phyloP scores from a whole-genome alignment of 2,329 filamentous ascomycete species.

The Aspergillus floridensis region DNA sequence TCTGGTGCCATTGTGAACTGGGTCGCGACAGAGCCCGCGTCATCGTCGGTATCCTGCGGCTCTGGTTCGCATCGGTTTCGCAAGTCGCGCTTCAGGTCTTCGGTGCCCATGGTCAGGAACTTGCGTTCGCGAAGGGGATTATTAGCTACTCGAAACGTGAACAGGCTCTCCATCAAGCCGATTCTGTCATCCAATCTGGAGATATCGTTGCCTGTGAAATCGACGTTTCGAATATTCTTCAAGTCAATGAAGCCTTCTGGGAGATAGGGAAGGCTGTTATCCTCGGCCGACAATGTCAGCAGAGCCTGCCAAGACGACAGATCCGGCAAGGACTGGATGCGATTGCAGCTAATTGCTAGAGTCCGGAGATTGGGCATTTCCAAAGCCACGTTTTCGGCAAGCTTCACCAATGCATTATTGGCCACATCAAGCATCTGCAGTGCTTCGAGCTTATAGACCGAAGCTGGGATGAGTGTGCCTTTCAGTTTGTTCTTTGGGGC shows the following conservation, averaged over 20 bases:
- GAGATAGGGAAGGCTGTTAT: slow-evolving; percentile 75
- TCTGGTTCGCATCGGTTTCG: slow-evolving; percentile 60
- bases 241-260: slow-evolving; percentile 72
- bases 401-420: slow-evolving; percentile 65
- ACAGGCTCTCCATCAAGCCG: slow-evolving; percentile 73
- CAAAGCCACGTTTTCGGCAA: slow-evolving; percentile 53
- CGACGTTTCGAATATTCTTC: slow-evolving; percentile 67
- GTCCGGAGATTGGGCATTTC: slow-evolving; percentile 69
- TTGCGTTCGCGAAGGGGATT: slow-evolving; percentile 90
- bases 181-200: slow-evolving; percentile 71
- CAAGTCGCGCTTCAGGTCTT: slow-evolving; percentile 75
- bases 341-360: slow-evolving; percentile 77
- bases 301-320: slow-evolving; percentile 72
- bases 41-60: slow-evolving; percentile 38
- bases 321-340: slow-evolving; percentile 69
- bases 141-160: slow-evolving; percentile 74
- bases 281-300: slow-evolving; percentile 70
- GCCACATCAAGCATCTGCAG: slow-evolving; percentile 77
- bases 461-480: slow-evolving; percentile 67
- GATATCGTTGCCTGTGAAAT: slow-evolving; percentile 84
- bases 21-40: slow-evolving; percentile 39
- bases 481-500: slow-evolving; percentile 75
- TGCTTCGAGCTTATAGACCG: slow-evolving; percentile 57
- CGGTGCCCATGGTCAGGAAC: slow-evolving; percentile 73
- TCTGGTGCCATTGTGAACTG: slow-evolving; percentile 48